phyloP scores from a whole-genome alignment of 2,329 filamentous ascomycete genomes.

The Cercospora janseana region DNA sequence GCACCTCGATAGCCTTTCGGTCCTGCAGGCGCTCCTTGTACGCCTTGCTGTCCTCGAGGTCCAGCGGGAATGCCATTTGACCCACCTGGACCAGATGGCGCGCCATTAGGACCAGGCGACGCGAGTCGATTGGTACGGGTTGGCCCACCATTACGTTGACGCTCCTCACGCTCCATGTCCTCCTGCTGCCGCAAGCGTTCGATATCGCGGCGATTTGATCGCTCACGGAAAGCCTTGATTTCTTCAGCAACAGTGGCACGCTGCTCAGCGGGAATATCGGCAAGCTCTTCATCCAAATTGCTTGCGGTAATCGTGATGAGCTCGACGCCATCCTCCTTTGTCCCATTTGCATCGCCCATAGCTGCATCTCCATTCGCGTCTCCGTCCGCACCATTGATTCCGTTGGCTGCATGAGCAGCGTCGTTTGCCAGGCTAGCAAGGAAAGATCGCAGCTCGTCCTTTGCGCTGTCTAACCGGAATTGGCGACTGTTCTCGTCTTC shows the following conservation, averaged over 20 bases:
- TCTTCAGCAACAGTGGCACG: conserved; percentile 90
- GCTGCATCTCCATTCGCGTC: conserved; percentile 25
- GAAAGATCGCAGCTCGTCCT: conserved; percentile 64
- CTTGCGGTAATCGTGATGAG: conserved; percentile 86
- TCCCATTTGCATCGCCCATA: conserved; percentile 30
- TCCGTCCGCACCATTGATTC: conserved; percentile 20
- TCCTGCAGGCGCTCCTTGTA: conserved; percentile 73
- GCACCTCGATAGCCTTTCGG: conserved; percentile 58
- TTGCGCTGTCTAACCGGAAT: conserved; percentile 68
- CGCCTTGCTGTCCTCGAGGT: conserved; percentile 60
- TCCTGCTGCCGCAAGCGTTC: conserved; percentile 87
- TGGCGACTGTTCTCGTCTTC: conserved; percentile 63
- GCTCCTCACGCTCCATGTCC: conserved; percentile 83
- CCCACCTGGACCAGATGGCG: conserved; percentile 54
- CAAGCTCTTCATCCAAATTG: conserved; percentile 77
- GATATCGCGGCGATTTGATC: conserved; percentile 82
- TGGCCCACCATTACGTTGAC: conserved; percentile 64
- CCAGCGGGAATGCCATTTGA: conserved; percentile 74
- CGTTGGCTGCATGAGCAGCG: conserved; percentile 34
- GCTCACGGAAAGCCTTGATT: conserved; percentile 89
- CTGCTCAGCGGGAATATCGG: conserved; percentile 95
- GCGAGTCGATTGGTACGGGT: conserved; percentile 64
- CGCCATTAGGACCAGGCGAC: conserved; percentile 59
- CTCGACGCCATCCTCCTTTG: conserved; percentile 66
- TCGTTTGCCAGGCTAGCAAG: conserved; percentile 73